Percentiles rank a stretch among this genome's conserved stretches.
Evolutionary conservation across 1,139 yeast species (phyloP).

Genomic region (Yamadazyma sp.): DNA sequence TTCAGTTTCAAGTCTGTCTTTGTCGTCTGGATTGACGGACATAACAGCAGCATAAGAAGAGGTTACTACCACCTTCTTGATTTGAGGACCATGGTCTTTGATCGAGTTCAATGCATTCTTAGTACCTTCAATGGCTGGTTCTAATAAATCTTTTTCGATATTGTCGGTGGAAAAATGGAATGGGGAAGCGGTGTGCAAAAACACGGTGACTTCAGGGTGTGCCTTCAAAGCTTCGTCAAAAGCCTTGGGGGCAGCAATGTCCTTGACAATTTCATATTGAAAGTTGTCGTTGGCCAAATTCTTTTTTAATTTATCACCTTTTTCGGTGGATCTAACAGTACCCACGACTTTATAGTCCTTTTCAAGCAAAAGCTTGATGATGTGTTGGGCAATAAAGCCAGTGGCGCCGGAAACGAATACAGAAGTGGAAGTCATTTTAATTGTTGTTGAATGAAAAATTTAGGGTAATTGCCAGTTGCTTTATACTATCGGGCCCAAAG

Average conservation of each 20-base stretch:
- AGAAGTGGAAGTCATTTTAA: too few species aligned
- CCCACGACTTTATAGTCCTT: constrained; percentile 57
- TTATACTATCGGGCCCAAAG: too few species aligned
- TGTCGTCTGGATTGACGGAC: constrained; percentile 3
- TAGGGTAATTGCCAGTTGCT: too few species aligned
- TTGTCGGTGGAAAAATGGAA: constrained; percentile 16
- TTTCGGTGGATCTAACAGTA: constrained; percentile 53
- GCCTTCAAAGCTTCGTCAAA: constrained; percentile 51
- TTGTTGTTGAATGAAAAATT: too few species aligned
- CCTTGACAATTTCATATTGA: constrained; percentile 50
- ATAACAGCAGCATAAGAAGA: constrained; percentile 25
- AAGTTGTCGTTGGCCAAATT: constrained; percentile 33
- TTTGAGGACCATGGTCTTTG: constrained; percentile 22
- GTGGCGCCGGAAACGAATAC: constrained; percentile 40
- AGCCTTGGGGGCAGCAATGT: constrained; percentile 46
- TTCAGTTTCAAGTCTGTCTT: constrained; percentile 21
- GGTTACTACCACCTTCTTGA: constrained; percentile 27
- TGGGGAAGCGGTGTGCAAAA: constrained; percentile 51
- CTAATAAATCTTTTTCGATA: constrained; percentile 19
- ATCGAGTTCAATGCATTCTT: constrained; percentile 25
- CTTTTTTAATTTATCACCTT: constrained; percentile 44
- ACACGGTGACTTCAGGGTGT: constrained; percentile 51
- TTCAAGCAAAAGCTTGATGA: constrained; percentile 25
- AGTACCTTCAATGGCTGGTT: constrained; percentile 26
- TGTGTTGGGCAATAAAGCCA: constrained; percentile 39